phyloP scores from a whole-genome alignment of 2,329 filamentous ascomycete genomes.

The Scopulariopsis brevicaulis region DNA sequence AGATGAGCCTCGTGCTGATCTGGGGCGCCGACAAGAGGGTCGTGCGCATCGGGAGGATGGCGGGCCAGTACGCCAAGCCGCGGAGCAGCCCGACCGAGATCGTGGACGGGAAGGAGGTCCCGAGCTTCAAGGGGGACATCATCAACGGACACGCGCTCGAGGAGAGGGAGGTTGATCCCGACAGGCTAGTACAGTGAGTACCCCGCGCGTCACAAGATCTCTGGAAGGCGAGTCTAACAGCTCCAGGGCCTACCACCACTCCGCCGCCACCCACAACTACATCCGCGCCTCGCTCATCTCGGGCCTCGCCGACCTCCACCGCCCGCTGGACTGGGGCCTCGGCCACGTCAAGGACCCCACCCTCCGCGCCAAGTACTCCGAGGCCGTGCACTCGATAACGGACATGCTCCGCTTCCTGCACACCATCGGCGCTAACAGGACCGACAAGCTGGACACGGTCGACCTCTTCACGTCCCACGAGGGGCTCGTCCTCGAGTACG shows the following conservation, averaged over 20 bases:
- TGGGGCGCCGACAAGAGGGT: conserved; percentile 77
- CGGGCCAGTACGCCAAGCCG: conserved; percentile 95
- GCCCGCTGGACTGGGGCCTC: conserved; percentile 87
- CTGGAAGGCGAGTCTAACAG: too few species aligned
- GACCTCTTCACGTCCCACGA: conserved; percentile 96
- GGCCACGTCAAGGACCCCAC: conserved; percentile 79
- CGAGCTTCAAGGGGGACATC: conserved; percentile 90
- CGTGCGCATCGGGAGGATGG: conserved; percentile 90
- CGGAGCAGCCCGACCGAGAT: conserved; percentile 80
- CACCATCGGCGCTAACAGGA: conserved; percentile 82
- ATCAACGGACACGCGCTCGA: conserved; percentile 75
- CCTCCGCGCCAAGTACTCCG: conserved; percentile 75
- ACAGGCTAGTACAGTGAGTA: conserved; percentile 59
- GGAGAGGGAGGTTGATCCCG: conserved; percentile 72
- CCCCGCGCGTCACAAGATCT: too few species aligned
- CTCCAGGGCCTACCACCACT: conserved; percentile 80
- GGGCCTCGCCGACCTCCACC: conserved; percentile 87
- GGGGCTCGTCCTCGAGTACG: conserved; percentile 87
- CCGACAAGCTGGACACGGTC: conserved; percentile 75
- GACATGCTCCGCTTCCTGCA: conserved; percentile 91
- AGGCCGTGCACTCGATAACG: conserved; percentile 75
- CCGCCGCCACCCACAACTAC: conserved; percentile 89
- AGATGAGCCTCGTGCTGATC: conserved; percentile 94
- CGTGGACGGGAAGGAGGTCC: conserved; percentile 67
- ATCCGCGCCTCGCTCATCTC: conserved; percentile 72